Evolutionary conservation across 371 early-diverging fungal species (phyloP), one percentile per base, ranked within the genome.

Genomic region (Zychaea mexicana): DNA sequence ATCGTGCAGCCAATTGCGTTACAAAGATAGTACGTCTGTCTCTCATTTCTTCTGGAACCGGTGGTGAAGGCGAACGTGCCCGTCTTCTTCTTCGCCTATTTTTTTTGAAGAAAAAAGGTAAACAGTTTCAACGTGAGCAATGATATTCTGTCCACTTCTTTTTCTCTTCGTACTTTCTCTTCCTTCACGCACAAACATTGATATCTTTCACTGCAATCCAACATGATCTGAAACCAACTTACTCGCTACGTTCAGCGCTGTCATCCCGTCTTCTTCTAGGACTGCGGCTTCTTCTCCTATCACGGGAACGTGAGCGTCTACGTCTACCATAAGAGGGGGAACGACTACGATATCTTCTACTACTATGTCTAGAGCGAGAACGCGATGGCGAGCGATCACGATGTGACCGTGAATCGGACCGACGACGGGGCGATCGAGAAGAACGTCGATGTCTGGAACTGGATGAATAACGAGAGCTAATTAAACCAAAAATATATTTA

Each of bases 21-120:
- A 95, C 93, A 80, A 97, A 96, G 15, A 98, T 96, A 2, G 98
- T 98, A 67, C 97, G 85, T 75, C 90, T 76, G 67, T 96, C 96
- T 47, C 97, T 88, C 62, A 92, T 88, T 22, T 84, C 77, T 69
- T 90, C 90, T 59, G 87, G 85, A 27, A 90, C 81, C 19, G 83
- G 84, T 13, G 92, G 91, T 19, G 91, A 89, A 53, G 87, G 90
- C 27, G 92, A 90, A 61, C 91, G 70, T 33, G 64, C 62, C 45
- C 78, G 61, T 61, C 74, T 61, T 36, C 63, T 64, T 13, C 79
- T 70, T 57, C 66, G 58, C 38, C 58, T 57, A 10, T 33, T 57
- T 33, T 33, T 33, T 3, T 33, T n/a, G n/a, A n/a, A n/a, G n/a
- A n/a, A n/a, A n/a, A n/a, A n/a, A n/a, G n/a, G n/a, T n/a, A n/a